Evolutionary conservation across 306 rosid genomes (phyloP).

Genomic region (Erythrophleum fordii): DNA sequence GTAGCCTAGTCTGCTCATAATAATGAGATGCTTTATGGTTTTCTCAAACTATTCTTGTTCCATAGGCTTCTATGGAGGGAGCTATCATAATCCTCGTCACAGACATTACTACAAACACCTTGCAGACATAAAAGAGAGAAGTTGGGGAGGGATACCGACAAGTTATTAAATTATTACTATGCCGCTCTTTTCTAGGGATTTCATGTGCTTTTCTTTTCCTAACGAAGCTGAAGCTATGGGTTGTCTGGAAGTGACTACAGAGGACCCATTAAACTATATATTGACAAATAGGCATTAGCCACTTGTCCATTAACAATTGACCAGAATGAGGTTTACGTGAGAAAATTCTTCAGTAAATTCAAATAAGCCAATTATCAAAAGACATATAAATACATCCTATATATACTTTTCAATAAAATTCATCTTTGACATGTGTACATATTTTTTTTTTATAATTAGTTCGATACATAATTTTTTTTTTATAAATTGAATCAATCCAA

Average conservation of each 20-base stretch:
- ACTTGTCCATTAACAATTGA: background rate
- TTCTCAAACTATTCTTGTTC: conserved; percentile 26
- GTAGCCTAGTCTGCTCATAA: conserved; percentile 51
- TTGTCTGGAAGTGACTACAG: conserved; percentile 42
- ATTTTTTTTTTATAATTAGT: too few relatives aligned
- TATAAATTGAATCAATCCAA: too few relatives aligned
- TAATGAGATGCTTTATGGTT: conserved; percentile 45
- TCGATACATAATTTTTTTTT: too few relatives aligned
- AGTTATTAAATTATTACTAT: conserved; percentile 23
- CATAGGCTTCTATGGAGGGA: conserved; percentile 1
- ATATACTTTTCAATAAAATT: too few relatives aligned
- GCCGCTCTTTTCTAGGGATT: conserved; percentile 43
- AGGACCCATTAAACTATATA: conserved; percentile 31
- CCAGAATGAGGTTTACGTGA: background rate
- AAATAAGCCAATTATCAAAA: background rate
- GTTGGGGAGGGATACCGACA: conserved; percentile 10
- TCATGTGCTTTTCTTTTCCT: conserved; percentile 45
- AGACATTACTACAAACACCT: conserved; percentile 15
- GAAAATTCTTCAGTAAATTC: background rate
- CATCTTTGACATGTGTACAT: too few relatives aligned
- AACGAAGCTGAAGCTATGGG: conserved; percentile 36
- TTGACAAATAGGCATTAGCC: conserved; percentile 38
- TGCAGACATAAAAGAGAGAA: conserved; percentile 22
- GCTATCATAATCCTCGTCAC: conserved; percentile 18
- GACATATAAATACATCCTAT: too few relatives aligned